Percentiles rank a stretch among this genome's conserved stretches.
These are phyloP conservation scores for Hymenoscyphus fraxineus DNA, from an alignment of 2,329 filamentous ascomycete species.

Conservation along the genomic window DNA sequence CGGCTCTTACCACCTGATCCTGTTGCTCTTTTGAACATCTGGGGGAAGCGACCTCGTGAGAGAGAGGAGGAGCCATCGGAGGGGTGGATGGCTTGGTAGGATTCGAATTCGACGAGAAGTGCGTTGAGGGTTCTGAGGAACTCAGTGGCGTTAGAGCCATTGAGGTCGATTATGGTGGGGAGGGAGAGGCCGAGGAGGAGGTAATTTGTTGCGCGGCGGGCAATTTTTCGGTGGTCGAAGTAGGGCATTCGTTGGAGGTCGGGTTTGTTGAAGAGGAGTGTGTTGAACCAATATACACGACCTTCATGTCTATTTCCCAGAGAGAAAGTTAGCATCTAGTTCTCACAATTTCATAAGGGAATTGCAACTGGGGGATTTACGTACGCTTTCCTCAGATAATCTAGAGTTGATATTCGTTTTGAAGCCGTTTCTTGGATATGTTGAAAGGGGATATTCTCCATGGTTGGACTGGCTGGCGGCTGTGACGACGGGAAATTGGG, in stretches of 20 bases:
- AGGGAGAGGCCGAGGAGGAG: slow-evolving; percentile 89
- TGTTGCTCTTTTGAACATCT: slow-evolving; percentile 71
- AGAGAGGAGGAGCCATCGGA: slow-evolving; percentile 69
- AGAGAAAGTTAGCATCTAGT: too few species aligned
- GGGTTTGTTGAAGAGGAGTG: slow-evolving; percentile 79
- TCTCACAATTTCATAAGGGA: slow-evolving; percentile 5
- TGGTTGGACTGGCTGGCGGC: slow-evolving; percentile 32
- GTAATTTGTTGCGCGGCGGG: slow-evolving; percentile 88
- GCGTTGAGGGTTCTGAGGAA: slow-evolving; percentile 84
- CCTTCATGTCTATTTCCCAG: slow-evolving; percentile 70
- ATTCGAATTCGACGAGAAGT: slow-evolving; percentile 86
- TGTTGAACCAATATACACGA: slow-evolving; percentile 97
- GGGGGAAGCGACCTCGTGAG: slow-evolving; percentile 72
- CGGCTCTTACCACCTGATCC: slow-evolving; percentile 51
- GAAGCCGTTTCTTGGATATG: slow-evolving; percentile 80
- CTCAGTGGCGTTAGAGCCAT: slow-evolving; percentile 73
- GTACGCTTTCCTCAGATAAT: slow-evolving; percentile 89
- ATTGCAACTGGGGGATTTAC: slow-evolving; percentile 32
- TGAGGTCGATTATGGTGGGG: slow-evolving; percentile 83
- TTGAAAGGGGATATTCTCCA: slow-evolving; percentile 42
- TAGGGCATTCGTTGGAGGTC: slow-evolving; percentile 81
- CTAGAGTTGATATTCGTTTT: slow-evolving; percentile 90
- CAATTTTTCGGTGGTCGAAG: slow-evolving; percentile 78
- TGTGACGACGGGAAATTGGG: slow-evolving; percentile 16
- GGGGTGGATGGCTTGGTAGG: slow-evolving; percentile 83